These are phyloP conservation scores for Pochonia chlamydosporia DNA, from an alignment of 2,329 filamentous ascomycete genomes.

Conservation along the genomic window DNA sequence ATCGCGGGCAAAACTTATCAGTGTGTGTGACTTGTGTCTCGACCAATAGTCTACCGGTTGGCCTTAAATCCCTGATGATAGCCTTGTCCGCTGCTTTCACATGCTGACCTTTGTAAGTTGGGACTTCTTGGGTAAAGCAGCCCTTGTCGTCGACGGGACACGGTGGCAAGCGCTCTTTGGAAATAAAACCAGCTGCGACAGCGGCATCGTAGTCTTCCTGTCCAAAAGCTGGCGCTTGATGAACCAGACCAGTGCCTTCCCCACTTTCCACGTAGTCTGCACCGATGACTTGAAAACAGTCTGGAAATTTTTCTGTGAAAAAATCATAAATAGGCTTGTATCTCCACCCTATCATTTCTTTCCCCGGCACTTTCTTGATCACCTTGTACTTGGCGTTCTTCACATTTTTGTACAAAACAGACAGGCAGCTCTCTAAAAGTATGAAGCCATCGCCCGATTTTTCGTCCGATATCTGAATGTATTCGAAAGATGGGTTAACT, in stretches of 20 bases:
- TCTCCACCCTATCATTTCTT: constrained; percentile 63
- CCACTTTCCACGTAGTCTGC: constrained; percentile 67
- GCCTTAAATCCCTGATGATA: constrained; percentile 19
- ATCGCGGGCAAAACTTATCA: constrained; percentile 21
- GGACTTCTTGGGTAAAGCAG: constrained; percentile 18
- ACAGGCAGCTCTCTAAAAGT: constrained; percentile 59
- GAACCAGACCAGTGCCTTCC: constrained; percentile 69
- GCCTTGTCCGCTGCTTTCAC: constrained; percentile 20
- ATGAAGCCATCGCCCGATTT: constrained; percentile 61
- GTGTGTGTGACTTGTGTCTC: constrained; percentile 17
- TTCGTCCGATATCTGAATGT: constrained; percentile 66
- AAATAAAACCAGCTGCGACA: constrained; percentile 59
- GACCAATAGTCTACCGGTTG: constrained; percentile 15
- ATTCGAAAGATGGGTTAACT: constrained; percentile 71
- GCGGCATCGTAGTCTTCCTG: constrained; percentile 71
- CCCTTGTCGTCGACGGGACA: constrained; percentile 61
- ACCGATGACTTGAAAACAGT: constrained; percentile 61
- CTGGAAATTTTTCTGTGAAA: constrained; percentile 65
- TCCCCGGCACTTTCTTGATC: constrained; percentile 60
- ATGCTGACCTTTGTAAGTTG: constrained; percentile 18
- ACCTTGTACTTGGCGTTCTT: constrained; percentile 73
- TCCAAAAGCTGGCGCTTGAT: constrained; percentile 70
- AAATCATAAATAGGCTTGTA: constrained; percentile 69
- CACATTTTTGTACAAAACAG: constrained; percentile 68
- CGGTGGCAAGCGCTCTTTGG: constrained; percentile 55